phyloP scores from a whole-genome alignment of 78 protist genomes.

The Diacronema lutheri region DNA sequence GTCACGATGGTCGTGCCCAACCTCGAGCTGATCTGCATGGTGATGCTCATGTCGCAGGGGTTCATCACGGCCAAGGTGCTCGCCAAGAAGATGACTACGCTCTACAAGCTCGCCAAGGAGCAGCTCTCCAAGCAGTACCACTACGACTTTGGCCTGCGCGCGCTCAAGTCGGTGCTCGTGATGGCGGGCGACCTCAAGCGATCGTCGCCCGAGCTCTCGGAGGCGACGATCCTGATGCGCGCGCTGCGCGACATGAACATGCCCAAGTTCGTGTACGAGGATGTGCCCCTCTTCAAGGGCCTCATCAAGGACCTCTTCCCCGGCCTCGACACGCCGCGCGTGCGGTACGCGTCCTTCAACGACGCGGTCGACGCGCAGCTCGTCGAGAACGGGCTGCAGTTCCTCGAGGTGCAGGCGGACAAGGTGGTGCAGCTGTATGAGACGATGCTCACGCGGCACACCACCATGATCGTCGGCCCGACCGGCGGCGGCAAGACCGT shows the following conservation, averaged over 20 bases:
- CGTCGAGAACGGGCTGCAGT: not conserved
- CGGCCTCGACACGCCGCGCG: slow-evolving; percentile 53
- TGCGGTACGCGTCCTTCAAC: slow-evolving; percentile 45
- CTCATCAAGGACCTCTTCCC: slow-evolving; percentile 83
- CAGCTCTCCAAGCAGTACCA: slow-evolving; percentile 88
- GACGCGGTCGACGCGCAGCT: slow-evolving; percentile 50
- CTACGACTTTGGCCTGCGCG: slow-evolving; percentile 89
- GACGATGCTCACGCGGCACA: slow-evolving; percentile 86
- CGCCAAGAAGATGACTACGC: slow-evolving; percentile 85
- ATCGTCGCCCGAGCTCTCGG: slow-evolving; percentile 51
- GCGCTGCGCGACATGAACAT: slow-evolving; percentile 89
- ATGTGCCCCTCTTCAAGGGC: slow-evolving; percentile 86
- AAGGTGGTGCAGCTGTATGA: slow-evolving; percentile 88
- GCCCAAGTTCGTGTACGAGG: slow-evolving; percentile 91
- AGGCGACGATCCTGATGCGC: slow-evolving; percentile 80
- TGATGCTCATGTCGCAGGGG: slow-evolving; percentile 88
- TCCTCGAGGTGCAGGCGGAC: slow-evolving; percentile 60
- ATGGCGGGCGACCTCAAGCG: slow-evolving; percentile 93
- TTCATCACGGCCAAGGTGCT: slow-evolving; percentile 45
- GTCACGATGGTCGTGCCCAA: slow-evolving; percentile 85
- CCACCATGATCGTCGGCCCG: slow-evolving; percentile 92
- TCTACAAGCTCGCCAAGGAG: slow-evolving; percentile 77
- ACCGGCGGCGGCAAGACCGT: slow-evolving; percentile 88
- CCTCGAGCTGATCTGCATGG: slow-evolving; percentile 76
- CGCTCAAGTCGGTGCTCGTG: slow-evolving; percentile 84